Conservation (phyloP, 371 early-diverging fungal species). For the Mucor plumbeus region DNA sequence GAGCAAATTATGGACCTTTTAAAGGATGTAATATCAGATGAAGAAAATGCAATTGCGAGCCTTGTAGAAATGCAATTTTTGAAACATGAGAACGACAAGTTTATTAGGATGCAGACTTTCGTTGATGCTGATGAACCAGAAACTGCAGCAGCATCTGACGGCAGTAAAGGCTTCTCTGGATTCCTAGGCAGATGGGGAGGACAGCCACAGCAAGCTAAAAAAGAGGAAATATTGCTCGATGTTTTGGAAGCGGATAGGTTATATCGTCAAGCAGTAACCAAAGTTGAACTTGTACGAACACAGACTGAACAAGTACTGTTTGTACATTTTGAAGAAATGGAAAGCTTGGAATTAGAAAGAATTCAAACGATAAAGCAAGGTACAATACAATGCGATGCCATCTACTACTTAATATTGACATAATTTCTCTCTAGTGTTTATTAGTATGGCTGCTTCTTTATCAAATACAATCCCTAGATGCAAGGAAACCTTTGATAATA, state of each 20-base stretch:
- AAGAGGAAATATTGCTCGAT: constrained; percentile 20
- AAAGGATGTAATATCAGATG: background rate
- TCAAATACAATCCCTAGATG: constrained; percentile 62
- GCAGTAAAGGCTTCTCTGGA: constrained; percentile 8
- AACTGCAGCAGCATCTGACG: background rate
- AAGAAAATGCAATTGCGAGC: background rate
- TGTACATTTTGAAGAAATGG: constrained; percentile 62
- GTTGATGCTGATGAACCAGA: background rate
- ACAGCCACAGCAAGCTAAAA: constrained; percentile 15
- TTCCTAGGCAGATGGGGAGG: constrained; percentile 32
- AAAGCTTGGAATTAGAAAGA: constrained; percentile 61
- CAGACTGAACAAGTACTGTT: constrained; percentile 68
- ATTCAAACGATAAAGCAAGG: constrained; percentile 65
- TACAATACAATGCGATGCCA: background rate
- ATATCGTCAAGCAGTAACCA: constrained; percentile 60
- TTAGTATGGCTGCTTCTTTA: constrained; percentile 66
- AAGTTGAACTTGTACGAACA: constrained; percentile 65
- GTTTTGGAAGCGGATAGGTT: constrained; percentile 62
- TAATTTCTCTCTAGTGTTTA: constrained; percentile 51
- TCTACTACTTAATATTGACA: background rate
- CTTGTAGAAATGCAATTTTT: background rate
- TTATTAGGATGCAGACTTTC: background rate
- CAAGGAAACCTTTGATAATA: constrained; percentile 62
- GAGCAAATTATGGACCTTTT: background rate
- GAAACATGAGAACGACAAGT: background rate